These are phyloP conservation scores for Harrya chromipes DNA, from an alignment of 768 basidiomycete genomes.

Conservation along the genomic window DNA sequence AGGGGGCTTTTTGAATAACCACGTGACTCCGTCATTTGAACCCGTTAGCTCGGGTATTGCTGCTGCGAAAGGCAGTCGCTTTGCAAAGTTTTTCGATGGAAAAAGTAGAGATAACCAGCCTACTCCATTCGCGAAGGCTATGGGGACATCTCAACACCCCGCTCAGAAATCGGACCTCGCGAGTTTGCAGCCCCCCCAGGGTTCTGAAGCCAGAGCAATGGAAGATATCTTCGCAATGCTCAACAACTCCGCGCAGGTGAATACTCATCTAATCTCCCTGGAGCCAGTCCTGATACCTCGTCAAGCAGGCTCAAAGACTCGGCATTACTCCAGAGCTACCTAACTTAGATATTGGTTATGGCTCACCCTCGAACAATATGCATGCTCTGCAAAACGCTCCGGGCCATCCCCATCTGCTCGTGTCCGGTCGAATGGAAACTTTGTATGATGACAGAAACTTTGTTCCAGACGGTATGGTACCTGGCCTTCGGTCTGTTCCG, in stretches of 20 bases:
- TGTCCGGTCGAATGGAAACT: conserved; percentile 54
- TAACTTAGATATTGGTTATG: conserved; percentile 25
- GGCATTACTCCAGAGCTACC: conserved; percentile 23
- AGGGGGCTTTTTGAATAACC: conserved; percentile 15
- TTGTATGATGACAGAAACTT: conserved; percentile 78
- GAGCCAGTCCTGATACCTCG: conserved; percentile 6
- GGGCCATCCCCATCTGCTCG: conserved; percentile 37
- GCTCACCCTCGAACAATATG: conserved; percentile 24
- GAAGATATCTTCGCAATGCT: conserved; percentile 83
- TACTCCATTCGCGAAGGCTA: conserved; percentile 35
- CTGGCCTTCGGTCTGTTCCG: conserved; percentile 68
- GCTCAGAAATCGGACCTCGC: conserved; percentile 45
- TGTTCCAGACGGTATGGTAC: conserved; percentile 82
- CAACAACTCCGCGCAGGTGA: conserved; percentile 70
- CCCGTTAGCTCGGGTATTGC: conserved; percentile 44
- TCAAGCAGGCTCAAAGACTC: conserved; percentile 28
- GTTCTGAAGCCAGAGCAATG: conserved; percentile 58
- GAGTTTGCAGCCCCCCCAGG: conserved; percentile 35
- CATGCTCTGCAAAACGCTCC: conserved; percentile 43
- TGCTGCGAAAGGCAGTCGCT: conserved; percentile 70
- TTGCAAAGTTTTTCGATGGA: conserved; percentile 86
- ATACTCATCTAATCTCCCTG: conserved; percentile 15
- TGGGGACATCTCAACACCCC: conserved; percentile 44
- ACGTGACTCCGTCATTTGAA: conserved; percentile 22
- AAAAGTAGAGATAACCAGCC: conserved; percentile 48